phyloP scores from a whole-genome alignment of 192 early-diverging fungal species.

The Coemansia sp. region DNA sequence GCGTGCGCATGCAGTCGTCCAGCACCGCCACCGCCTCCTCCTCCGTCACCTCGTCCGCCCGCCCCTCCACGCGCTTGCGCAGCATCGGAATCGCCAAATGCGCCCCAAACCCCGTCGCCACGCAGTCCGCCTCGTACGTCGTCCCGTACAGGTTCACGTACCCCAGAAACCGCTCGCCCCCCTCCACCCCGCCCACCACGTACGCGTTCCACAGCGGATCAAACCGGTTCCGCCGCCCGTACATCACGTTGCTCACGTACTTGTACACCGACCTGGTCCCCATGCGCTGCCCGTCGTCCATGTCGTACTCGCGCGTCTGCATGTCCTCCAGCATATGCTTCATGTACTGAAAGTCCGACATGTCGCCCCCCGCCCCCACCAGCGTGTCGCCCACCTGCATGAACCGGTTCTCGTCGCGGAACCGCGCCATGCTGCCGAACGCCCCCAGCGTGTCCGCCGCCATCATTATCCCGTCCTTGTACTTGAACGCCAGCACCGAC shows the following conservation, averaged over 20 bases:
- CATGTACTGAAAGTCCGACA: slow-evolving; percentile 91
- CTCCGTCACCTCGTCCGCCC: slow-evolving; percentile 82
- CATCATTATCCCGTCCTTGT: slow-evolving; percentile 96
- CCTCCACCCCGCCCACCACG: slow-evolving; percentile 81
- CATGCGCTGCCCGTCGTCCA: slow-evolving; percentile 84
- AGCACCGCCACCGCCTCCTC: slow-evolving; percentile 81
- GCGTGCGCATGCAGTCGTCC: slow-evolving; percentile 85
- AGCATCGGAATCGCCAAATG: slow-evolving; percentile 89
- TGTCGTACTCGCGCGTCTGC: slow-evolving; percentile 81
- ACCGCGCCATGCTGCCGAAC: slow-evolving; percentile 88
- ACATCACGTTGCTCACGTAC: slow-evolving; percentile 88
- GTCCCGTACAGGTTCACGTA: slow-evolving; percentile 91
- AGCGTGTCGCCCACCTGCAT: slow-evolving; percentile 77
- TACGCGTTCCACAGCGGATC: slow-evolving; percentile 96
- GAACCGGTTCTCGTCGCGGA: slow-evolving; percentile 85
- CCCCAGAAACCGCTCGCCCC: slow-evolving; percentile 80
- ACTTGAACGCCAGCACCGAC: slow-evolving; percentile 89
- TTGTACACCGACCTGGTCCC: slow-evolving; percentile 85
- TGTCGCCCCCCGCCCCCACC: slow-evolving; percentile 87
- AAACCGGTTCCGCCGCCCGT: slow-evolving; percentile 78
- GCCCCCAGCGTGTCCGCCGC: slow-evolving; percentile 93
- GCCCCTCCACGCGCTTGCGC: slow-evolving; percentile 84
- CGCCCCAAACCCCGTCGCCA: slow-evolving; percentile 93
- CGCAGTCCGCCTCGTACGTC: slow-evolving; percentile 82
- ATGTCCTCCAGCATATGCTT: slow-evolving; percentile 75